Base-by-base conservation (phyloP, 768 basidiomycete genomes). In the Mycena belliarum region DNA sequence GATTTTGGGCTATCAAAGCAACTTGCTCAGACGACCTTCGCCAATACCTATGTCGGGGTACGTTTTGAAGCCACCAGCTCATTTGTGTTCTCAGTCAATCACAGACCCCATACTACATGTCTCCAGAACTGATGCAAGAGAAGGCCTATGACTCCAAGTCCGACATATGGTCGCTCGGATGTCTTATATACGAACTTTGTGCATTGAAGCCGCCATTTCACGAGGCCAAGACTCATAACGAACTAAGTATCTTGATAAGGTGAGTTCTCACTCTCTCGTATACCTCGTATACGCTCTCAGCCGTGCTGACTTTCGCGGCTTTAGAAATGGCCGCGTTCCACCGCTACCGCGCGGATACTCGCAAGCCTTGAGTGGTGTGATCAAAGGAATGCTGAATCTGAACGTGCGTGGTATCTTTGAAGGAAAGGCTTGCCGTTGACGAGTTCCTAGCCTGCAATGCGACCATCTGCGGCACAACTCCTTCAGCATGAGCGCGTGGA, bases 81-180 rank as follows among this genome's bases (percentile, higher is more conserved):
- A 16, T 15, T 23, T 7, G 3, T 25, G 32, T 20, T 46, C 47
- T 41, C 35, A 33, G 20, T 24, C 8, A 29, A 38, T 21, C 28
- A 16, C 65, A 98, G 95, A 99, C 97, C 4, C 97, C 97, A 4
- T 95, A 98, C 70, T 98, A 99, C 76, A 98, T 99, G 97, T 97
- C 95, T 1, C 97, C 97, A 0, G 96, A 99, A 72, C 82, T 98
- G 32, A 93, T 98, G 84, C 93, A 92, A 75, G 96, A 98, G 70
- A 95, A 93, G 70, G 85, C 93, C 4, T 99, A 99, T 73, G 97
- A 98, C 74, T 89, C 93, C 8, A 99, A 98, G 75, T 94, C 92
- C 0, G 97, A 99, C 68, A 98, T 99, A 46, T 99, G 97, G 97
- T 95, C 93, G 5, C 80, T 98, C 26, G 97, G 97, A 1, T 99